A percentile compares a stretch with the other conserved stretches of the same genome.
These are phyloP conservation scores for Fraxinus paxiana DNA, from an alignment of 305 asterid genomes.

Conservation along the genomic window DNA sequence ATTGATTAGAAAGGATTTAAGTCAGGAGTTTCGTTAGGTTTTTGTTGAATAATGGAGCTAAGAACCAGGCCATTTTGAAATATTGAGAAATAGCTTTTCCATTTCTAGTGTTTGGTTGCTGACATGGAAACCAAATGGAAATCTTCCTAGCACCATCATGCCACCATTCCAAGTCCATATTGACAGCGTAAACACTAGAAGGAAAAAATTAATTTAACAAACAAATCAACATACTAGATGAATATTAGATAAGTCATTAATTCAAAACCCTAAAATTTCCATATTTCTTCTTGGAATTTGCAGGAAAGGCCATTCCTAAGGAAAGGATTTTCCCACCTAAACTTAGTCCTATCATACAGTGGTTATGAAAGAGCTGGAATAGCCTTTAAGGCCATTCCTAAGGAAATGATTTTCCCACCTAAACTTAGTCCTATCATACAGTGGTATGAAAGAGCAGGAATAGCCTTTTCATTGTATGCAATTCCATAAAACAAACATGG, in stretches of 20 bases:
- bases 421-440: not conserved
- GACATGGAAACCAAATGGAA: not conserved
- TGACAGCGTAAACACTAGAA: not conserved
- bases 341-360: not conserved
- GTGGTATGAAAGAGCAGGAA: not conserved
- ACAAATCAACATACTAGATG: not conserved
- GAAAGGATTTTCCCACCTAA: not conserved
- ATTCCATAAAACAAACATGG: not conserved
- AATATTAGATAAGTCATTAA: not conserved
- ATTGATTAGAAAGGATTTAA: not conserved
- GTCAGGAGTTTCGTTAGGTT: not conserved
- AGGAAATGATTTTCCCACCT: not conserved
- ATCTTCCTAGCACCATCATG: not conserved
- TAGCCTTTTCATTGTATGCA: not conserved
- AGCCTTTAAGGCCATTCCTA: not conserved
- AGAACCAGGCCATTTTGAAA: not conserved
- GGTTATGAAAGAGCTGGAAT: not conserved
- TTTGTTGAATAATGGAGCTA: not conserved
- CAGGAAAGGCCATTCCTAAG: not conserved
- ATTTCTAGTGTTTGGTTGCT: not conserved
- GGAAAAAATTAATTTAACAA: not conserved
- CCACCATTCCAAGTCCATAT: not conserved
- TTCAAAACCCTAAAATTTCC: not conserved
- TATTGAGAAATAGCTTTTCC: not conserved
- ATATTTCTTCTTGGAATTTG: not conserved